phyloP scores from a whole-genome alignment of 2,329 filamentous ascomycete species.

The Alternaria dauci region DNA sequence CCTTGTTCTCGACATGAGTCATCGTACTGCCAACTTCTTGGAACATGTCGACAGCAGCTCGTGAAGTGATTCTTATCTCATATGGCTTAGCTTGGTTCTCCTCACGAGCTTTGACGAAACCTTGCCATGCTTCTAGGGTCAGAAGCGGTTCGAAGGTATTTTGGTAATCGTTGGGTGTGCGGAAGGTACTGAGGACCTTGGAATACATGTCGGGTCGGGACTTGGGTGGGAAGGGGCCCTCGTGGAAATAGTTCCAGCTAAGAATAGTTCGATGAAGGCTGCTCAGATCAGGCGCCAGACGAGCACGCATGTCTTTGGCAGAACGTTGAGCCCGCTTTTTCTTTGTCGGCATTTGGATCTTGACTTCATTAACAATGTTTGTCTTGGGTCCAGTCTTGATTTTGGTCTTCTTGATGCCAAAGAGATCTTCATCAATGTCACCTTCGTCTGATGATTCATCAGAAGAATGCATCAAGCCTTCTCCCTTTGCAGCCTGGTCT shows the following conservation, averaged over 20 bases:
- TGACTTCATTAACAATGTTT: constrained; percentile 50
- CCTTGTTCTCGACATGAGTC: constrained; percentile 72
- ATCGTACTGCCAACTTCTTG: constrained; percentile 89
- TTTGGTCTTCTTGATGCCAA: constrained; percentile 63
- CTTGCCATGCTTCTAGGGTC: constrained; percentile 93
- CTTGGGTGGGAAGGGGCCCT: constrained; percentile 82
- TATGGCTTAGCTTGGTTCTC: constrained; percentile 83
- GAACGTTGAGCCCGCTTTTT: constrained; percentile 83
- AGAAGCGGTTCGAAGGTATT: constrained; percentile 89
- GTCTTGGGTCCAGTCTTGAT: constrained; percentile 49
- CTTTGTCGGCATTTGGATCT: constrained; percentile 74
- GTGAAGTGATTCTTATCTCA: constrained; percentile 85
- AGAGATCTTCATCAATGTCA: constrained; percentile 72
- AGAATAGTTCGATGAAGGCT: constrained; percentile 85
- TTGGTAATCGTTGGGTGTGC: constrained; percentile 80
- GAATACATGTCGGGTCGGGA: constrained; percentile 74
- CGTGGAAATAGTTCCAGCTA: constrained; percentile 93
- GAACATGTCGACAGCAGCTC: constrained; percentile 90
- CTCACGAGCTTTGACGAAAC: constrained; percentile 88
- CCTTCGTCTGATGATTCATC: constrained; percentile 70
- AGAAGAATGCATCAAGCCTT: constrained; percentile 88
- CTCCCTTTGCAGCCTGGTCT: constrained; percentile 76
- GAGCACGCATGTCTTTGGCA: constrained; percentile 91
- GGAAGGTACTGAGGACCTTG: constrained; percentile 79
- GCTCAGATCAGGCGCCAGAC: constrained; percentile 87